These are phyloP conservation scores for Suillus lakei DNA, from an alignment of 768 basidiomycete species.

Conservation along the genomic window DNA sequence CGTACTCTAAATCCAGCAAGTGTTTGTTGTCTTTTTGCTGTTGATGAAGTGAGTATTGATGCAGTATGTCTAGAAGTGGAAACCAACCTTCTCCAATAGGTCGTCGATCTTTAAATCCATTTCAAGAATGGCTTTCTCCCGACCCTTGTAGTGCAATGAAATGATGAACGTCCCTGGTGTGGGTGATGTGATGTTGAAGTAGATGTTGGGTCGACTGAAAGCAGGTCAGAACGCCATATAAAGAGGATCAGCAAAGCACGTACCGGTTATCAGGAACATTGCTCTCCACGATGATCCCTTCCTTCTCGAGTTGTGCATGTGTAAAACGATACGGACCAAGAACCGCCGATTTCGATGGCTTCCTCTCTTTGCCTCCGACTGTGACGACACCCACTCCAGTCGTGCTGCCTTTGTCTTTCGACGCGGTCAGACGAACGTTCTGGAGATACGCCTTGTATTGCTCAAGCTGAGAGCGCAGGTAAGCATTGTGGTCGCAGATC, in stretches of 20 bases:
- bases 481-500: conserved; percentile 98
- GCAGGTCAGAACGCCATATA: conserved; percentile 5
- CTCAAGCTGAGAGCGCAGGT: conserved; percentile 93
- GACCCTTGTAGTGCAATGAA: conserved; percentile 97
- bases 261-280: conserved; percentile 98
- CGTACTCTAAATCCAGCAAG: conserved; percentile 95
- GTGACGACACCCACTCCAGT: conserved; percentile 93
- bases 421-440: conserved; percentile 90
- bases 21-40: conserved; percentile 99
- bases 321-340: conserved; percentile 98
- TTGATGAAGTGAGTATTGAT: conserved; percentile 21
- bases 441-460: conserved; percentile 99
- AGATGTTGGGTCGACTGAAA: conserved; percentile 91
- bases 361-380: conserved; percentile 98
- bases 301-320: conserved; percentile 97
- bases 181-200: conserved; percentile 98
- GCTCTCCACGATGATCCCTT: conserved; percentile 98
- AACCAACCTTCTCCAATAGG: conserved; percentile 88
- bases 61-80: conserved; percentile 4
- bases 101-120: conserved; percentile 99
- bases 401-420: conserved; percentile 86
- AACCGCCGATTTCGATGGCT: conserved; percentile 80
- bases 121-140: conserved; percentile 98
- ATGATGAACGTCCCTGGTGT: conserved; percentile 99
- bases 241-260: conserved; percentile 24